A percentile compares a stretch with the other conserved stretches of the same genome.
Conservation (phyloP, 148 eudicot species). For the Fagopyrum tataricum region DNA sequence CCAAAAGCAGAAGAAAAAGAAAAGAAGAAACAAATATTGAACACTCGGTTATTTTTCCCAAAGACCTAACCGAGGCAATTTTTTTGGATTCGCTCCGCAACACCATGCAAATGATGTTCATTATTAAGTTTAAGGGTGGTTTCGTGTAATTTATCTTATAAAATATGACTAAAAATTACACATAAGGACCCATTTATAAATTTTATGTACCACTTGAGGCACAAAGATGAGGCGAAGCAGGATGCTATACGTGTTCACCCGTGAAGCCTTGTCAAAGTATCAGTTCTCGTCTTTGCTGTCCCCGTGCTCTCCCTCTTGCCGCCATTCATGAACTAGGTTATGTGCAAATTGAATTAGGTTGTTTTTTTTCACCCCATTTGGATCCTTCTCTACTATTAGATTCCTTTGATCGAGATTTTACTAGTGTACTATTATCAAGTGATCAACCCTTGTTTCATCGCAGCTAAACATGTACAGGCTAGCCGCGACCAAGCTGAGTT, state of each 20-base stretch:
- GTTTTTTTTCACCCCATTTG: background rate
- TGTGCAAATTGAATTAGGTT: background rate
- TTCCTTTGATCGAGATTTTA: background rate
- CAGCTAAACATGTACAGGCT: slow-evolving; percentile 7
- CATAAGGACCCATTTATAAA: too few species aligned
- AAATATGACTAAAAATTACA: too few species aligned
- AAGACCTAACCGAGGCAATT: too few species aligned
- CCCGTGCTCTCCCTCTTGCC: background rate
- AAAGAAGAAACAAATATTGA: too few species aligned
- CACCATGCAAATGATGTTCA: too few species aligned
- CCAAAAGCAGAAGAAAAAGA: too few species aligned
- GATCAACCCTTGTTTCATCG: background rate
- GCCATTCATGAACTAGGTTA: background rate
- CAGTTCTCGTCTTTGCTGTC: background rate
- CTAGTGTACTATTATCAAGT: background rate
- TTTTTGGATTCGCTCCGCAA: too few species aligned
- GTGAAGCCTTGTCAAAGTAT: background rate
- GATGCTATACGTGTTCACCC: background rate
- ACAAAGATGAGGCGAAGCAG: too few species aligned
- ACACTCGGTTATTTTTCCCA: too few species aligned
- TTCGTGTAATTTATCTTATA: too few species aligned
- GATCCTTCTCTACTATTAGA: background rate
- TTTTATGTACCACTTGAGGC: too few species aligned
- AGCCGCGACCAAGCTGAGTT: slow-evolving; percentile 2
- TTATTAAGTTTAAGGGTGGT: too few species aligned